Evolutionary conservation across 1,284 basidiomycete species (phyloP).

Genomic region (Naganishia albida): DNA sequence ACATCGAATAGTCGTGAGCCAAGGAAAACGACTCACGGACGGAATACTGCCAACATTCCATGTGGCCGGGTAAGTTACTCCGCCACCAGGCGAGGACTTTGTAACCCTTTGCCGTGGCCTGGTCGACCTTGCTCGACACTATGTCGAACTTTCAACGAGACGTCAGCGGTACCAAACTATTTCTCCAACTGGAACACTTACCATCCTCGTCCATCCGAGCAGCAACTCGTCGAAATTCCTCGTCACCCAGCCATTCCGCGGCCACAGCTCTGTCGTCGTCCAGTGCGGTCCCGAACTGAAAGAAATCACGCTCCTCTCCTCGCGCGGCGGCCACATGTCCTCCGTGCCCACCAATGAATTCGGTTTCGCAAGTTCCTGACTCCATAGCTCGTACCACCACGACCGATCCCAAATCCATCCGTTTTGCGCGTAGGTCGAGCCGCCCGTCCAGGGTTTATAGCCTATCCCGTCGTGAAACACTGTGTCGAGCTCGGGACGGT

Average conservation of each 20-base stretch:
- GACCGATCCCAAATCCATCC: constrained; percentile 20
- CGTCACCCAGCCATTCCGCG: neutral
- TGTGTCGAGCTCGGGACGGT: constrained; percentile 10
- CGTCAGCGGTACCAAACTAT: neutral
- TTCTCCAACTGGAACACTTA: neutral
- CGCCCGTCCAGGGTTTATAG: constrained; percentile 9
- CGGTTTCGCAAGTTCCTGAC: neutral
- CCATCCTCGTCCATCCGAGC: constrained; percentile 1
- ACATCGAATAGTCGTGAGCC: too few species aligned
- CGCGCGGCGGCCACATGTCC: neutral
- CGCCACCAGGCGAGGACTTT: constrained; percentile 21
- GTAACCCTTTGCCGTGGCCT: neutral
- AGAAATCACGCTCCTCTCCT: constrained; percentile 18
- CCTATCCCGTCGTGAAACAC: constrained; percentile 6
- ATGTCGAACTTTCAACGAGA: neutral
- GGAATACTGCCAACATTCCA: constrained; percentile 16
- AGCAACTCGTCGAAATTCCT: constrained; percentile 12
- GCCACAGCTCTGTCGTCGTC: constrained; percentile 11
- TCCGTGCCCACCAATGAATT: constrained; percentile 3
- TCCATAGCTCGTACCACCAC: constrained; percentile 25
- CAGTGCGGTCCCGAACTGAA: constrained; percentile 28
- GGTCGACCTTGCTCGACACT: neutral
- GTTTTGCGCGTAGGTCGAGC: constrained; percentile 1
- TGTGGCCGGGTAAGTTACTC: constrained; percentile 1
- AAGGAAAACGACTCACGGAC: neutral